Conservation (phyloP, 176 grass and related monocot species). For the Panicum miliaceum region DNA sequence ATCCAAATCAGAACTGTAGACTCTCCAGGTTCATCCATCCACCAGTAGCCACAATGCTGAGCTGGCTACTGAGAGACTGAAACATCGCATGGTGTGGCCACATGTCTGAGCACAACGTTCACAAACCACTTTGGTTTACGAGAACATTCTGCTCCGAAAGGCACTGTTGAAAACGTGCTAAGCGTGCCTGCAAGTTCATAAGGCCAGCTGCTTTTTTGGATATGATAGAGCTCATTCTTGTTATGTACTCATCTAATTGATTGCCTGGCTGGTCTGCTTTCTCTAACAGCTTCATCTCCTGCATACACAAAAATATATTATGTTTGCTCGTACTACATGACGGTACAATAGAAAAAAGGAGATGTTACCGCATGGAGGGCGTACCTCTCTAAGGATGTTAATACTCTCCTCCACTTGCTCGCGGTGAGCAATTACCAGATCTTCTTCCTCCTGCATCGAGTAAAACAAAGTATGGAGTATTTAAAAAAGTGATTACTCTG, state of each 20-base stretch:
- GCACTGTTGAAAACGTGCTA: constrained; percentile 46
- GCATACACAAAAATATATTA: not conserved
- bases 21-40: not conserved
- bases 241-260: constrained; percentile 59
- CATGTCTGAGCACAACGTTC: constrained; percentile 36
- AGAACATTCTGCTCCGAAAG: constrained; percentile 57
- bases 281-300: constrained; percentile 69
- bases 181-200: constrained; percentile 54
- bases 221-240: constrained; percentile 51
- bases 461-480: not conserved
- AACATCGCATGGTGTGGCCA: not conserved
- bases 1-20: not conserved
- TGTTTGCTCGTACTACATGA: too few relatives aligned
- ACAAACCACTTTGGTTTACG: constrained; percentile 36
- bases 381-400: constrained; percentile 56
- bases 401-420: constrained; percentile 59
- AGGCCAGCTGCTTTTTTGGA: constrained; percentile 57
- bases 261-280: constrained; percentile 61
- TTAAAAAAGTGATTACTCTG: too few relatives aligned
- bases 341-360: not conserved
- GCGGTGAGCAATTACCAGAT: constrained; percentile 57
- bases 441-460: constrained; percentile 54
- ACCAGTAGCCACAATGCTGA: not conserved
- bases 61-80: not conserved
- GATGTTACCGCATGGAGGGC: constrained; percentile 3